Evolutionary conservation across 1,284 basidiomycete species (phyloP), one percentile per base, ranked within the genome.

Genomic region (Fomes fomentarius): DNA sequence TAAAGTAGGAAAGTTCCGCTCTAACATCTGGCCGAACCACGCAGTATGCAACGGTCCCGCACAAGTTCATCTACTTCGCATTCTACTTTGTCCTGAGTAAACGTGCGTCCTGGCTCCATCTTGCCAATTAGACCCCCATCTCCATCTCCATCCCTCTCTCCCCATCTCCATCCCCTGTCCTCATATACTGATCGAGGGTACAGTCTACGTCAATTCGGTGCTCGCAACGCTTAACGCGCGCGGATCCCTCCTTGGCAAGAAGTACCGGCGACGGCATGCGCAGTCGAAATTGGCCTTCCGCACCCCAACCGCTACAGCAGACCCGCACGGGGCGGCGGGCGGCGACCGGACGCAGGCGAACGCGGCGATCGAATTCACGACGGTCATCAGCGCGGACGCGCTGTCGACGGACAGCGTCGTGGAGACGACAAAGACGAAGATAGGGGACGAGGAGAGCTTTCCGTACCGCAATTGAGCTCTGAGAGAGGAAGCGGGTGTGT

Each of bases 41-140:
- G 8, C 22, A 57, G 56, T 57, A 57, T 37, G 41, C 56, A 4
- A 21, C 33, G 3, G 26, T 26, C 25, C 51, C 52, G 14, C 21
- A 24, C 21, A 50, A 50, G 47, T 57, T 50, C 40, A 40, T 57
- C 30, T 57, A 53, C 40, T 50, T 50, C 17, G 51, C 51, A 11
- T 57, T 54, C 44, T 57, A 53, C 48, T 54, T 57, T 41, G 52
- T 48, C 3, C 45, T 50, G 21, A 57, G 56, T 51, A 57, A 57
- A 33, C 21, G 56, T 57, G 22, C 21, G 50, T 21, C 4, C 15
- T 4, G 4, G 14, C 33, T 1, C 8, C 12, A 7, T 9, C 17
- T 26, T 3, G 10, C 38, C n/a, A 30, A 2, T 31, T 14, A 11
- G 8, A 11, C 14, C 34, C 2, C 21, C 15, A 8, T 17, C 46